Percentiles rank a stretch among this genome's conserved stretches.
These are phyloP conservation scores for Debaryomyces subglobosus DNA, from an alignment of 1,139 yeast species.

Conservation along the genomic window DNA sequence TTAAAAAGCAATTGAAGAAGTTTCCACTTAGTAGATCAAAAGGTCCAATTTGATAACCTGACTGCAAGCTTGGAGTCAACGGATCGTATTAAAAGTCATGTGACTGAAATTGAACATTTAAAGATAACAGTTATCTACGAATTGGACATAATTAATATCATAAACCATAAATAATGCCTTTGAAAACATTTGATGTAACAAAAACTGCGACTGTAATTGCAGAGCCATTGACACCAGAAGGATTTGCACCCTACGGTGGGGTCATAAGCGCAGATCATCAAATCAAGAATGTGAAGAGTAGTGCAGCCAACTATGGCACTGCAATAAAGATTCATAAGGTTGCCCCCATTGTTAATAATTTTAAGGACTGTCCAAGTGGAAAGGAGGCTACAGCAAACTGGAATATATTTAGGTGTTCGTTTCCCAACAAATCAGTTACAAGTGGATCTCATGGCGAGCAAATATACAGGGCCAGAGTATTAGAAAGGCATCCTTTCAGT, in stretches of 20 bases:
- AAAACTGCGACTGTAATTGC: conserved; percentile 31
- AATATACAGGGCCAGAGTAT: conserved; percentile 62
- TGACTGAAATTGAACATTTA: not conserved
- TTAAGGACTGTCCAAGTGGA: conserved; percentile 48
- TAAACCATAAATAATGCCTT: conserved; percentile 31
- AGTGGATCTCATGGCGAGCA: conserved; percentile 21
- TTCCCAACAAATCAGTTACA: conserved; percentile 63
- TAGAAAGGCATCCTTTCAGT: conserved; percentile 89
- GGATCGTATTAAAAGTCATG: not conserved
- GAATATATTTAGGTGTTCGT: conserved; percentile 82
- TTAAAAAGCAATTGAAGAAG: not conserved
- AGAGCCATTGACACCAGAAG: conserved; percentile 43
- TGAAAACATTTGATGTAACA: conserved; percentile 40
- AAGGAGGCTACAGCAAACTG: conserved; percentile 61
- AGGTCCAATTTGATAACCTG: not conserved
- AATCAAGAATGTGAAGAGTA: conserved; percentile 29
- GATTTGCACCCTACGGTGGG: conserved; percentile 47
- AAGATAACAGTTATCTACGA: not conserved
- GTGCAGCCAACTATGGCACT: conserved; percentile 90
- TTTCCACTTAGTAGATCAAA: not conserved
- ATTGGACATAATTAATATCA: not conserved
- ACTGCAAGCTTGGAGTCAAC: not conserved
- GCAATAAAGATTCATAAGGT: conserved; percentile 78
- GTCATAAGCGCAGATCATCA: conserved; percentile 52
- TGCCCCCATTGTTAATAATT: conserved; percentile 64